These are phyloP conservation scores for Raddia guianensis DNA, from an alignment of 176 grass and related monocot genomes.

Conservation along the genomic window DNA sequence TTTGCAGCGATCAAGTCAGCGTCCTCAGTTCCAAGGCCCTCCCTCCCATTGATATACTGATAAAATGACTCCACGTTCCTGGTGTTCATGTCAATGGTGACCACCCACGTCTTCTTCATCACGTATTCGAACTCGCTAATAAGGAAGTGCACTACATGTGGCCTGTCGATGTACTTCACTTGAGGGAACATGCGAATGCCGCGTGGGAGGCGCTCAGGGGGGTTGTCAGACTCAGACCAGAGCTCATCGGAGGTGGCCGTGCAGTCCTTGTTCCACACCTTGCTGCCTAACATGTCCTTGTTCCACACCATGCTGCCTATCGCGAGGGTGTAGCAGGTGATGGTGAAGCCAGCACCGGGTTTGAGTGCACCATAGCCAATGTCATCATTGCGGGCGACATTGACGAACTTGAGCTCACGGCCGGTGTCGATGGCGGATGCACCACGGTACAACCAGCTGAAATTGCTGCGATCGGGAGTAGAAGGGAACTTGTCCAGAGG, in stretches of 20 bases:
- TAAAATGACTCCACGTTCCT: background rate
- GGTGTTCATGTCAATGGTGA: constrained; percentile 29
- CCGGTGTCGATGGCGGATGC: background rate
- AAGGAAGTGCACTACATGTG: constrained; percentile 9
- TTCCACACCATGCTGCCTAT: background rate
- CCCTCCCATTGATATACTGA: background rate
- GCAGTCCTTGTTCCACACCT: background rate
- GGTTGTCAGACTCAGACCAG: background rate
- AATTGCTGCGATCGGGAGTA: background rate
- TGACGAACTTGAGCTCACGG: background rate
- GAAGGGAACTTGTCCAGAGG: background rate
- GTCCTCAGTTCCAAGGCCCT: background rate
- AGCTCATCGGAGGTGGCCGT: background rate
- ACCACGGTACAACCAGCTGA: background rate
- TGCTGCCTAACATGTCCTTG: too few relatives aligned
- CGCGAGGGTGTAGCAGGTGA: background rate
- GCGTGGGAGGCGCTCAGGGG: background rate
- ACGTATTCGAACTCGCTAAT: background rate
- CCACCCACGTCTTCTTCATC: constrained; percentile 16
- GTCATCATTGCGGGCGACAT: background rate
- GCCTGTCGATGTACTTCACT: background rate
- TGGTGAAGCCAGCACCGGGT: background rate
- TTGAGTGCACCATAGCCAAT: background rate
- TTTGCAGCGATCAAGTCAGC: background rate
- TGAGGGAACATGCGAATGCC: constrained; percentile 6